Evolutionary conservation across 2,329 filamentous ascomycete species (phyloP).

Genomic region (Uncinocarpus reesii): DNA sequence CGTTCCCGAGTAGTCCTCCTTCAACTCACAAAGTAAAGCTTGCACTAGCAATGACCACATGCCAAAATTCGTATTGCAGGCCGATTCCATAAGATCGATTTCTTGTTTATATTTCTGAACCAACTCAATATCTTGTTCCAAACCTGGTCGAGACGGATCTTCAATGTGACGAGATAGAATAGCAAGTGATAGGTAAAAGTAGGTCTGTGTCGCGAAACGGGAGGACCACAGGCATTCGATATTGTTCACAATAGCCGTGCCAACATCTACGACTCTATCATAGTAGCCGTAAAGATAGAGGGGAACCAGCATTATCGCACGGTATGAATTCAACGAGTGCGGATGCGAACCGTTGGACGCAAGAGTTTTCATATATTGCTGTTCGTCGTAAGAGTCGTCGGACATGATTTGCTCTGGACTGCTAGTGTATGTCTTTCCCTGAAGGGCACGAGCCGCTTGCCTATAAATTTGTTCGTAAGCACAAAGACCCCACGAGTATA

Average conservation of each 20-base stretch:
- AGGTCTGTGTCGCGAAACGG: slow-evolving; percentile 33
- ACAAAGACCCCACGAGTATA: neutral
- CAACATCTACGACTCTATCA: slow-evolving; percentile 36
- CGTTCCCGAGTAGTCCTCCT: slow-evolving; percentile 36
- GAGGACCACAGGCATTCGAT: slow-evolving; percentile 39
- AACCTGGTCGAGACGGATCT: slow-evolving; percentile 35
- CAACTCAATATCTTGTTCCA: slow-evolving; percentile 39
- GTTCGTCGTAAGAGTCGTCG: slow-evolving; percentile 45
- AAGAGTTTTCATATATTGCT: slow-evolving; percentile 41
- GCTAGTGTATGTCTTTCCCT: slow-evolving; percentile 49
- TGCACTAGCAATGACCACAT: slow-evolving; percentile 48
- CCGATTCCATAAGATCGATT: slow-evolving; percentile 43
- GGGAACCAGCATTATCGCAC: slow-evolving; percentile 39
- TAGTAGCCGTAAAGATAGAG: slow-evolving; percentile 41
- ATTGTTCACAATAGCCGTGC: slow-evolving; percentile 32
- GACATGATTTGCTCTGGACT: slow-evolving; percentile 42
- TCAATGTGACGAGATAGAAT: slow-evolving; percentile 37
- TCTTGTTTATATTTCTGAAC: slow-evolving; percentile 42
- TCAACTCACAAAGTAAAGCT: slow-evolving; percentile 45
- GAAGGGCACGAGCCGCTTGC: slow-evolving; percentile 49
- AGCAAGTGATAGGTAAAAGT: slow-evolving; percentile 39
- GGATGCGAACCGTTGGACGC: slow-evolving; percentile 38
- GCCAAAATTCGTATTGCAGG: slow-evolving; percentile 51
- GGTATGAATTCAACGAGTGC: slow-evolving; percentile 44
- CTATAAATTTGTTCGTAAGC: slow-evolving; percentile 18